Evolutionary conservation across 371 early-diverging fungal species (phyloP).

Genomic region (Basidiobolus meristosporus): DNA sequence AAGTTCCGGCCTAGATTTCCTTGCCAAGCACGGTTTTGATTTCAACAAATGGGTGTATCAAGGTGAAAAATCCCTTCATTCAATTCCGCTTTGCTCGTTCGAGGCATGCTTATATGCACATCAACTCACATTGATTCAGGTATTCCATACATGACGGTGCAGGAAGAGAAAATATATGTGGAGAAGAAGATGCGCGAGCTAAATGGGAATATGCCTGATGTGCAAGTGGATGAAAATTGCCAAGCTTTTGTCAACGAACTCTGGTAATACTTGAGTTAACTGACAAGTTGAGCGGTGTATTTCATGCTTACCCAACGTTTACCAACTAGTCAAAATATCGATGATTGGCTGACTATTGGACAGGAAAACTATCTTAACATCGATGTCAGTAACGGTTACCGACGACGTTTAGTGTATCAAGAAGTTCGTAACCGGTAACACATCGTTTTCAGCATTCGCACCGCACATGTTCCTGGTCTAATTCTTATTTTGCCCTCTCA

Average conservation of each 20-base stretch:
- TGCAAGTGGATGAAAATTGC: constrained; percentile 27
- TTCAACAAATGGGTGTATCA: constrained; percentile 49
- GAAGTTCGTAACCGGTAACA: no score
- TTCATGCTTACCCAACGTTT: neutral
- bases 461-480: no score
- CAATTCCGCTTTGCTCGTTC: neutral
- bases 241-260: neutral
- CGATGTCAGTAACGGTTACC: neutral
- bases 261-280: neutral
- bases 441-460: no score
- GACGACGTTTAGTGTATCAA: neutral
- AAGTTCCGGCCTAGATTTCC: constrained; percentile 57
- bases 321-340: neutral
- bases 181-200: constrained; percentile 16
- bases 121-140: constrained; percentile 36
- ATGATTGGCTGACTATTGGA: neutral
- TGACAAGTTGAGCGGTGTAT: neutral
- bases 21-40: constrained; percentile 54
- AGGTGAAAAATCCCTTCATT: constrained; percentile 4
- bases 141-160: constrained; percentile 44
- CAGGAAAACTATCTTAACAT: neutral
- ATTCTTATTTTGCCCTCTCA: no score
- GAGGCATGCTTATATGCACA: neutral
- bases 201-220: constrained; percentile 30
- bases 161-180: constrained; percentile 31